A percentile compares a stretch with the other conserved stretches of the same genome.
Evolutionary conservation across 1,139 yeast genomes (phyloP).

Genomic region (Spencermartinsiella ligniputridi): DNA sequence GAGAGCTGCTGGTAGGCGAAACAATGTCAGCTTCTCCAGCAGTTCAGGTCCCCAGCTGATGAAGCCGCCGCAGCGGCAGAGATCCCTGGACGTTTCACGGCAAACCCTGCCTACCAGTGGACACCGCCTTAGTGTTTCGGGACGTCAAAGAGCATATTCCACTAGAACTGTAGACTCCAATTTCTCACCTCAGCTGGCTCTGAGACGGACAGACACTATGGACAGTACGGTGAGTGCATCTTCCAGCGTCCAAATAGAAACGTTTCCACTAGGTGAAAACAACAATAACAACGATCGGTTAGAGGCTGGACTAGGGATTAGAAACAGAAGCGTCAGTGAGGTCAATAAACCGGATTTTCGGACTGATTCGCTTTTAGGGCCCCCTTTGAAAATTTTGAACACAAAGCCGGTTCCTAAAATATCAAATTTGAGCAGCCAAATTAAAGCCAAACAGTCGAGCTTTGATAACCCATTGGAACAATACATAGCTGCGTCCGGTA

Average conservation of each 20-base stretch:
- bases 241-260: not conserved
- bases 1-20: conserved; percentile 12
- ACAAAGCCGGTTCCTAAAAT: conserved; percentile 4
- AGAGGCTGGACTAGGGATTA: conserved; percentile 3
- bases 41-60: not conserved
- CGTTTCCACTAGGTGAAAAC: not conserved
- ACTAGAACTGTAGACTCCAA: conserved; percentile 4
- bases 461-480: conserved; percentile 39
- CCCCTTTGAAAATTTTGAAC: not conserved
- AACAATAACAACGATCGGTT: not conserved
- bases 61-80: conserved; percentile 11
- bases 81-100: conserved; percentile 18
- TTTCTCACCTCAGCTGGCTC: conserved; percentile 3
- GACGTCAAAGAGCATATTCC: conserved; percentile 9
- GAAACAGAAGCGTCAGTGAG: not conserved
- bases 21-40: conserved; percentile 7
- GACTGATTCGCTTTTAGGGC: not conserved
- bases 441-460: conserved; percentile 28
- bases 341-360: not conserved
- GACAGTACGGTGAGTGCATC: conserved; percentile 3
- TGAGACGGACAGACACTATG: not conserved
- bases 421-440: conserved; percentile 28
- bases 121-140: conserved; percentile 7
- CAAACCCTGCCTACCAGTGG: conserved; percentile 2
- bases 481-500: conserved; percentile 39